Conservation (phyloP, 2,329 filamentous ascomycete species). For the Ascochyta clinopodiicola region DNA sequence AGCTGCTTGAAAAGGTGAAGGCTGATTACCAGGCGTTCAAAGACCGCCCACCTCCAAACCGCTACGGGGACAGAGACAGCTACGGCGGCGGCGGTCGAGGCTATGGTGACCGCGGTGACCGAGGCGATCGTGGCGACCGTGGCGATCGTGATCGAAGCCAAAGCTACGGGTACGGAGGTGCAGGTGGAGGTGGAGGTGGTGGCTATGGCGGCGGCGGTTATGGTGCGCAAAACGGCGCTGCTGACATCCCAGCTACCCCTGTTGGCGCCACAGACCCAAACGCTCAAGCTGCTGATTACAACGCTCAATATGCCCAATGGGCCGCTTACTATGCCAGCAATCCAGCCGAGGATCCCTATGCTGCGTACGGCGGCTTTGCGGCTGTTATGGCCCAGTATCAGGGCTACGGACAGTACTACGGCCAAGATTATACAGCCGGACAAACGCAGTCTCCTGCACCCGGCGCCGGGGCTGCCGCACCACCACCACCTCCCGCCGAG, state of each 20-base stretch:
- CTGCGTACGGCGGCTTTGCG: slow-evolving; percentile 80
- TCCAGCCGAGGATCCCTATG: slow-evolving; percentile 87
- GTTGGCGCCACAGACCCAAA: slow-evolving; percentile 54
- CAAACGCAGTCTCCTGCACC: slow-evolving; percentile 38
- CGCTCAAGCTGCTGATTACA: slow-evolving; percentile 66
- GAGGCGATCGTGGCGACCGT: slow-evolving; percentile 43
- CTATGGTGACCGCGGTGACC: slow-evolving; percentile 48
- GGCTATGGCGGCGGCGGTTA: slow-evolving; percentile 43
- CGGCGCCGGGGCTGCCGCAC: slow-evolving; percentile 33
- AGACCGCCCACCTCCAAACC: slow-evolving; percentile 63
- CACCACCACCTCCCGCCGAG: slow-evolving; percentile 42
- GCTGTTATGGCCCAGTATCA: slow-evolving; percentile 38
- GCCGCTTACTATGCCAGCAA: slow-evolving; percentile 64
- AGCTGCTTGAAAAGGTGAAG: slow-evolving; percentile 84
- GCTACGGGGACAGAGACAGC: slow-evolving; percentile 52
- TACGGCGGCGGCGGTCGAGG: slow-evolving; percentile 45
- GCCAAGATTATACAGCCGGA: slow-evolving; percentile 29
- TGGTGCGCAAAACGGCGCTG: slow-evolving; percentile 40
- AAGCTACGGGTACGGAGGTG: slow-evolving; percentile 50
- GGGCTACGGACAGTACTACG: slow-evolving; percentile 42
- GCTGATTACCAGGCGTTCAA: slow-evolving; percentile 92
- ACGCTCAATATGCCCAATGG: slow-evolving; percentile 83
- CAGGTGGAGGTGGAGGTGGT: slow-evolving; percentile 43
- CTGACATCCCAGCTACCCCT: slow-evolving; percentile 38
- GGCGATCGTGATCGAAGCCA: slow-evolving; percentile 50